phyloP scores from a whole-genome alignment of 352 stramenopile species.

The Pythium guiyangense region DNA sequence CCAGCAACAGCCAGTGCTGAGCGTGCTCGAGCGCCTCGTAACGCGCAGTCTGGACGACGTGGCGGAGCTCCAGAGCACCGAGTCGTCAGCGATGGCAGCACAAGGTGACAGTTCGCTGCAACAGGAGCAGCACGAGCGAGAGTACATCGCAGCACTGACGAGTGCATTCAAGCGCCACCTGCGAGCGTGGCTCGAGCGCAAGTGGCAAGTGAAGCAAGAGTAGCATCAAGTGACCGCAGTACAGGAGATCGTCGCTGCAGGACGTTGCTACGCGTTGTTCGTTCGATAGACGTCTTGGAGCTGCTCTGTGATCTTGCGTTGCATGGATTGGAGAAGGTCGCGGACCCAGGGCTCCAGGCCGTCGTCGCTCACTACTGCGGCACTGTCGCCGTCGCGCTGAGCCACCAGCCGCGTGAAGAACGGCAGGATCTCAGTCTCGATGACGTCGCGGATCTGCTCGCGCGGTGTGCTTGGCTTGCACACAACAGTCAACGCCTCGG shows the following conservation, averaged over 20 bases:
- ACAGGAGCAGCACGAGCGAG: slow-evolving; percentile 3
- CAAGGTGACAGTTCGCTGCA: too few relatives aligned
- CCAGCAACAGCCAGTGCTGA: slow-evolving; percentile 25
- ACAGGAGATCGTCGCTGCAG: too few relatives aligned
- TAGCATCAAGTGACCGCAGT: neutral
- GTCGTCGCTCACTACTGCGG: neutral
- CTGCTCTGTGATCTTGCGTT: slow-evolving; percentile 59
- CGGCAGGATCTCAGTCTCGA: slow-evolving; percentile 66
- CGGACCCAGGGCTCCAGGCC: slow-evolving; percentile 59
- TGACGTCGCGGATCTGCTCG: slow-evolving; percentile 44
- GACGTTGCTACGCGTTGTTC: too few relatives aligned
- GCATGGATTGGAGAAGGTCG: slow-evolving; percentile 64
- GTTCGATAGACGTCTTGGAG: slow-evolving; percentile 31
- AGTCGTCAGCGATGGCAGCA: too few relatives aligned
- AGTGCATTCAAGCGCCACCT: slow-evolving; percentile 7
- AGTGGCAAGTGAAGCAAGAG: neutral
- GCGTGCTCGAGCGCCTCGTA: slow-evolving; percentile 37
- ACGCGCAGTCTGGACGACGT: slow-evolving; percentile 10
- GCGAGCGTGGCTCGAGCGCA: neutral
- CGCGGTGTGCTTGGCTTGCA: slow-evolving; percentile 26
- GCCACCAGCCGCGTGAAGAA: slow-evolving; percentile 47
- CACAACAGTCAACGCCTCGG: slow-evolving; percentile 7
- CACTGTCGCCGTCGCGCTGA: slow-evolving; percentile 24
- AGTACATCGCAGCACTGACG: too few relatives aligned
- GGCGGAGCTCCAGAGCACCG: neutral